Percentiles rank a stretch among this genome's conserved stretches.
phyloP scores from a whole-genome alignment of 352 stramenopile genomes.

The Phytophthora boehmeriae region DNA sequence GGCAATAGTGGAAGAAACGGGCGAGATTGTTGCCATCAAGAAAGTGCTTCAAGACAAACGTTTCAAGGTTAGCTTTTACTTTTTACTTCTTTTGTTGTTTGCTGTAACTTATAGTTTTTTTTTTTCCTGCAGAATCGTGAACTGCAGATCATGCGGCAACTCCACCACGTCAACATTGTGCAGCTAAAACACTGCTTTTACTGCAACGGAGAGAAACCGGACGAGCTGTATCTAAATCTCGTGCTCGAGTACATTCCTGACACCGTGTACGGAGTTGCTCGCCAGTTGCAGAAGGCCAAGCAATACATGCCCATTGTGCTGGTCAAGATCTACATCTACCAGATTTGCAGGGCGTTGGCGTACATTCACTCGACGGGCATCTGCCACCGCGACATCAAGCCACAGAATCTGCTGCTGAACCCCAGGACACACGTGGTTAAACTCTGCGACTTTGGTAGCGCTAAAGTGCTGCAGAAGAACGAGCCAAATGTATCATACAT shows the following conservation, averaged over 20 bases:
- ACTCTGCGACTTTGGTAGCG: slow-evolving; percentile 99
- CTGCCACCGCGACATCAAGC: slow-evolving; percentile 99
- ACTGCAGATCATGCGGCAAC: slow-evolving; percentile 99
- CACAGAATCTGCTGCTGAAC: slow-evolving; percentile 99
- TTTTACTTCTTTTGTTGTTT: slow-evolving; percentile 6
- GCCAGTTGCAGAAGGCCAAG: slow-evolving; percentile 97
- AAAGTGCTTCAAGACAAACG: slow-evolving; percentile 99
- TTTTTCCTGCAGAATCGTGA: slow-evolving; percentile 92
- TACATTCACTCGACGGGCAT: slow-evolving; percentile 99
- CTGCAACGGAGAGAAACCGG: slow-evolving; percentile 94
- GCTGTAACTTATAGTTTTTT: background rate
- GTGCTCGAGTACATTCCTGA: slow-evolving; percentile 99
- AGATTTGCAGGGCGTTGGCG: slow-evolving; percentile 96
- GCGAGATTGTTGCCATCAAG: slow-evolving; percentile 99
- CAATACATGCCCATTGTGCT: slow-evolving; percentile 96
- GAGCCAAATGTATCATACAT: slow-evolving; percentile 99
- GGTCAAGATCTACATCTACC: slow-evolving; percentile 99
- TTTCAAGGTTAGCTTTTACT: slow-evolving; percentile 91
- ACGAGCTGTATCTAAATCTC: slow-evolving; percentile 99
- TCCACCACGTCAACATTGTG: slow-evolving; percentile 99
- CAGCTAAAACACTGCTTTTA: slow-evolving; percentile 99
- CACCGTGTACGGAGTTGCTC: slow-evolving; percentile 97
- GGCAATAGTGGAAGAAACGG: slow-evolving; percentile 96
- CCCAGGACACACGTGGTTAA: slow-evolving; percentile 97
- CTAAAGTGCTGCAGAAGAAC: slow-evolving; percentile 95